These are phyloP conservation scores for Suillus spraguei DNA, from an alignment of 768 basidiomycete species.

Conservation along the genomic window DNA sequence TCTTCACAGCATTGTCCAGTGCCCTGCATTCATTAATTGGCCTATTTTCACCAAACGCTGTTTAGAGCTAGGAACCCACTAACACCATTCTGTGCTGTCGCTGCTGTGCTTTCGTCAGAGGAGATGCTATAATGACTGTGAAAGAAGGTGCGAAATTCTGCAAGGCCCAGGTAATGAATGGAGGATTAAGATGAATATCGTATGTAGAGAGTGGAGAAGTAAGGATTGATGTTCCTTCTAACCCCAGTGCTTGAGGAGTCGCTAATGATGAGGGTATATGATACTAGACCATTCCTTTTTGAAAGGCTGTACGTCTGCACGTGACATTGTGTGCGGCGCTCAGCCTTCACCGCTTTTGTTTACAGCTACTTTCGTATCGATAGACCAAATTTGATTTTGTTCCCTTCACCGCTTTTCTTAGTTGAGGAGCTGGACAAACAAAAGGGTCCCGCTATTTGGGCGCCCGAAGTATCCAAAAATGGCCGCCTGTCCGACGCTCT, in stretches of 20 bases:
- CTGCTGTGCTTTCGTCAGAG: slow-evolving; percentile 21
- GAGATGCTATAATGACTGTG: slow-evolving; percentile 29
- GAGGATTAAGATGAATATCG: slow-evolving; percentile 51
- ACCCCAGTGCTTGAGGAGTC: slow-evolving; percentile 61
- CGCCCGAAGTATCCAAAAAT: no score
- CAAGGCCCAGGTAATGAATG: slow-evolving; percentile 48
- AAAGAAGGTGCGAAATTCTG: slow-evolving; percentile 43
- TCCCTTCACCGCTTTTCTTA: no score
- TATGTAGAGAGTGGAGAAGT: slow-evolving; percentile 36
- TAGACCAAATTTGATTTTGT: no score
- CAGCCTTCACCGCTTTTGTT: no score
- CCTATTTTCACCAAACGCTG: slow-evolving; percentile 23
- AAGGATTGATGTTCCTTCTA: slow-evolving; percentile 39
- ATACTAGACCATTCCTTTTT: no score
- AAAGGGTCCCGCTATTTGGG: no score
- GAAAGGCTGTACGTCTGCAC: no score
- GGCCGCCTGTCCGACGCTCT: no score
- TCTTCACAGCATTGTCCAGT: slow-evolving; percentile 40
- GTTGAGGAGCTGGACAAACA: no score
- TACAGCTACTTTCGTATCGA: no score
- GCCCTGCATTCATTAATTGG: slow-evolving; percentile 14
- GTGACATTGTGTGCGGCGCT: no score
- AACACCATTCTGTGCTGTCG: slow-evolving; percentile 44
- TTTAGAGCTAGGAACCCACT: slow-evolving; percentile 45
- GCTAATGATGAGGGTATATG: no score